Conservation (phyloP, 2,329 filamentous ascomycete species). For the Lasiodiplodia sp. region DNA sequence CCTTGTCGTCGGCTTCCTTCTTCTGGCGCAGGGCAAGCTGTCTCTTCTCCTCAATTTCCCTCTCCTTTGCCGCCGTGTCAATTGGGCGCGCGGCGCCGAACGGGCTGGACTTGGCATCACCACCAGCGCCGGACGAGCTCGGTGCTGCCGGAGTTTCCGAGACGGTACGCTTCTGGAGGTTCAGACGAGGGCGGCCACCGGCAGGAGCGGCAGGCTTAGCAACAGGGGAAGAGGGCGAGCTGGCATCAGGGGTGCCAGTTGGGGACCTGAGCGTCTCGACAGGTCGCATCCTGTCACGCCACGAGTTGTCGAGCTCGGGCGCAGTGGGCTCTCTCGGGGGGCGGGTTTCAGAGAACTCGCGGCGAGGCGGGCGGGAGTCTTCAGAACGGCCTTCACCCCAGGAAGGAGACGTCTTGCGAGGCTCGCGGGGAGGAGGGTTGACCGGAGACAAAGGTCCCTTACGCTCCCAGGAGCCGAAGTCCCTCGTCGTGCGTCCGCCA, state of each 20-base stretch:
- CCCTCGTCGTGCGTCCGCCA: conserved; percentile 72
- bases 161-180: conserved; percentile 90
- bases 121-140: conserved; percentile 45
- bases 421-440: conserved; percentile 58
- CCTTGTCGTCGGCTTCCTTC: conserved; percentile 86
- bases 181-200: conserved; percentile 75
- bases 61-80: conserved; percentile 88
- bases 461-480: conserved; percentile 92
- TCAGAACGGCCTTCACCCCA: conserved; percentile 76
- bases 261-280: conserved; percentile 70
- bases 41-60: conserved; percentile 88
- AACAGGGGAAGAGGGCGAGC: conserved; percentile 77
- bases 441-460: conserved; percentile 85
- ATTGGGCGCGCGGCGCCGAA: conserved; percentile 95
- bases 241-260: conserved; percentile 73
- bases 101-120: conserved; percentile 84
- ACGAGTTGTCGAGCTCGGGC: conserved; percentile 90
- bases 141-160: conserved; percentile 70
- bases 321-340: conserved; percentile 78
- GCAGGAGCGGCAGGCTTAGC: conserved; percentile 65
- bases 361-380: conserved; percentile 79
- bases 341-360: conserved; percentile 67
- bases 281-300: conserved; percentile 91
- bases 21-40: conserved; percentile 77
- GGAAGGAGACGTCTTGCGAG: conserved; percentile 67